phyloP scores from a whole-genome alignment of 139 green algal species.

The Haematococcus lacustris region DNA sequence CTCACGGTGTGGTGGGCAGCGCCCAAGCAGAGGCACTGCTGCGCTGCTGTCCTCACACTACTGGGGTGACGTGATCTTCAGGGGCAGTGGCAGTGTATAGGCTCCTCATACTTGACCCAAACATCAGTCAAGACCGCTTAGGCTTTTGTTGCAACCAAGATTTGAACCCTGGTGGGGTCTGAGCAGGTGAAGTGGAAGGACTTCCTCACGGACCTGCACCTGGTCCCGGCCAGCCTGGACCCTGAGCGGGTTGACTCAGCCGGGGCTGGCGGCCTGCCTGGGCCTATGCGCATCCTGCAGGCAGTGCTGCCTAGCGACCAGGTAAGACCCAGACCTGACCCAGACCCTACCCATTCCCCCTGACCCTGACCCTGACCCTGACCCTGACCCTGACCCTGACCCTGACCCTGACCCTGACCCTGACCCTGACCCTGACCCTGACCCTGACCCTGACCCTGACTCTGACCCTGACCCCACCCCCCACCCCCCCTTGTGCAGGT shows the following conservation, averaged over 20 bases:
- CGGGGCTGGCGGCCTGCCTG: no score
- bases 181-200: constrained; percentile 71
- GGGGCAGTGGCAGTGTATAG: no score
- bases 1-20: no score
- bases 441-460: no score
- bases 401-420: no score
- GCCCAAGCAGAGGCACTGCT: no score
- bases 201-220: constrained; percentile 64
- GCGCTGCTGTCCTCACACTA: no score
- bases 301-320: background rate
- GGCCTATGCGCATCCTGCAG: background rate
- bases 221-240: constrained; percentile 51
- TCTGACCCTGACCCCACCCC: no score
- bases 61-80: no score
- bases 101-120: no score
- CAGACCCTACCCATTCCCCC: background rate
- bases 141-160: background rate
- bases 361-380: background rate
- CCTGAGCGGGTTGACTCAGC: constrained; percentile 38
- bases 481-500: constrained; percentile 27
- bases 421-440: no score
- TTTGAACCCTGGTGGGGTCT: background rate
- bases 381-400: no score
- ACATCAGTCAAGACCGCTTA: background rate
- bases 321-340: background rate